Evolutionary conservation across 805 yeast genomes (phyloP).

Genomic region (Metschnikowia cerradonensis): DNA sequence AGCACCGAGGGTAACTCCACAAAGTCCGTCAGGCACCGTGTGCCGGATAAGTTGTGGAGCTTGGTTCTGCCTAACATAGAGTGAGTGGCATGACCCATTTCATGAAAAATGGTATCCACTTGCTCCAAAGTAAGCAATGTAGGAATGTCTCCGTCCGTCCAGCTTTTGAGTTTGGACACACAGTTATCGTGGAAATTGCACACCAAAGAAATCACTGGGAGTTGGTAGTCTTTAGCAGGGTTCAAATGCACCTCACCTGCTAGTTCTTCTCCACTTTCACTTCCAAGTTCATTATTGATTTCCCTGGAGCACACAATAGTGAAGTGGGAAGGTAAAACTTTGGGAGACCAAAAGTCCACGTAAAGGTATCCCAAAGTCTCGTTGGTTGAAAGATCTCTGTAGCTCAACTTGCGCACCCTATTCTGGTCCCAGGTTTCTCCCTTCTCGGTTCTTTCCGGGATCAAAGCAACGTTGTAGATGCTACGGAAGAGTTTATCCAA

Average conservation of each 20-base stretch:
- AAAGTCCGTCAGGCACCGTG: slow-evolving; percentile 93
- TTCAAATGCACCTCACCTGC: slow-evolving; percentile 30
- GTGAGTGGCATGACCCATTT: slow-evolving; percentile 99
- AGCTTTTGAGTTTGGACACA: slow-evolving; percentile 21
- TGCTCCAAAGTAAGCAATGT: slow-evolving; percentile 69
- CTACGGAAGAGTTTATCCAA: slow-evolving; percentile 63
- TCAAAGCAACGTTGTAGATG: slow-evolving; percentile 73
- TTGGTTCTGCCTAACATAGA: slow-evolving; percentile 92
- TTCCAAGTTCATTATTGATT: slow-evolving; percentile 44
- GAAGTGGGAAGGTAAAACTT: slow-evolving; percentile 87
- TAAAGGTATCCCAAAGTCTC: slow-evolving; percentile 73
- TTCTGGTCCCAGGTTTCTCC: slow-evolving; percentile 84
- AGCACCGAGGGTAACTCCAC: slow-evolving; percentile 95
- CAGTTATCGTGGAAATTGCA: slow-evolving; percentile 59
- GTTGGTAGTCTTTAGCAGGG: slow-evolving; percentile 56
- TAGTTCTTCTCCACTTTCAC: slow-evolving; percentile 24
- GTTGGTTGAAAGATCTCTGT: slow-evolving; percentile 53
- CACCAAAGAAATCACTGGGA: slow-evolving; percentile 85
- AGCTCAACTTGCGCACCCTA: slow-evolving; percentile 80
- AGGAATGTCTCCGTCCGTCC: slow-evolving; percentile 28
- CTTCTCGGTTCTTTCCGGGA: slow-evolving; percentile 54
- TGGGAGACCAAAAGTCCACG: slow-evolving; percentile 79
- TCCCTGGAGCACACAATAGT: slow-evolving; percentile 92
- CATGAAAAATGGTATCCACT: slow-evolving; percentile 93
- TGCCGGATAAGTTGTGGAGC: slow-evolving; percentile 89